Evolutionary conservation across 345 rosid genomes (phyloP).

Genomic region (Citrus medica): DNA sequence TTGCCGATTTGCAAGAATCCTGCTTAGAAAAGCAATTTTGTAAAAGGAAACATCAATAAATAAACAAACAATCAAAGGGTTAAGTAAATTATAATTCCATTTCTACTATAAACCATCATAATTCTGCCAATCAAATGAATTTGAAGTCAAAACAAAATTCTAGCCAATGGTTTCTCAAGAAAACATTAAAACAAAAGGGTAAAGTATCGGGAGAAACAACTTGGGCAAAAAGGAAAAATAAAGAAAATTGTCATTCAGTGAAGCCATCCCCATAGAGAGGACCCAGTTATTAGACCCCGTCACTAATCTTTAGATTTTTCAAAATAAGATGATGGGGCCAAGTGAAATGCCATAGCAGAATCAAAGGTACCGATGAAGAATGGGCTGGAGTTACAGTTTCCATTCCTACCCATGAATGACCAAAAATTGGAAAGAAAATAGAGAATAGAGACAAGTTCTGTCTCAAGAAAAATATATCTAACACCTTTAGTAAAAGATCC

Average conservation of each 20-base stretch:
- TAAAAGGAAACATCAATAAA: too few species aligned
- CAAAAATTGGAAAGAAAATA: background rate
- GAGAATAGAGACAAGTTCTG: background rate
- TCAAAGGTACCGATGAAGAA: background rate
- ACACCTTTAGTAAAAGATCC: background rate
- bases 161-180: background rate
- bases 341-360: too few species aligned
- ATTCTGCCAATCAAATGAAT: too few species aligned
- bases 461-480: background rate
- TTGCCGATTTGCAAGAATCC: slow-evolving; percentile 89
- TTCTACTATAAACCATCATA: too few species aligned
- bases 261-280: background rate
- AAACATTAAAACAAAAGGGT: too few species aligned
- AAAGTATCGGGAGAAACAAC: background rate
- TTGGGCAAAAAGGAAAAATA: background rate
- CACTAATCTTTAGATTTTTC: background rate
- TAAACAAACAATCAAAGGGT: too few species aligned
- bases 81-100: too few species aligned
- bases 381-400: background rate
- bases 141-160: too few species aligned
- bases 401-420: background rate
- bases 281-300: background rate
- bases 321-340: background rate
- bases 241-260: background rate
- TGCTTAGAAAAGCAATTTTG: slow-evolving; percentile 19